These are phyloP conservation scores for Solanum habrochaites DNA, from an alignment of 257 asterid genomes.

Conservation along the genomic window DNA sequence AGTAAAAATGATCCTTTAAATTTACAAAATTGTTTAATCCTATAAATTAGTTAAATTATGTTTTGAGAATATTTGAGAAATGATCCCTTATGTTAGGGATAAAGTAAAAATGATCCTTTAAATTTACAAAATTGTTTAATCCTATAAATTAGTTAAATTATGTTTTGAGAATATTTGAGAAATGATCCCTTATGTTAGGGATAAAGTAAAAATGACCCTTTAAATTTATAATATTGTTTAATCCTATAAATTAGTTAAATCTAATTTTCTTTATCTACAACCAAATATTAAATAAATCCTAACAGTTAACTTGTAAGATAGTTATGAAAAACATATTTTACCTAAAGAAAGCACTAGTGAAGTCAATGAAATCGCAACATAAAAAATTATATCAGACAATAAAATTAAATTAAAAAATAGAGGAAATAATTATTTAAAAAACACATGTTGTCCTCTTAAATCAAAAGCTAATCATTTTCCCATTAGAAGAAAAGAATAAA, in stretches of 20 bases:
- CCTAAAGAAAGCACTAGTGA: background rate
- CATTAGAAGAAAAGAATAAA: background rate
- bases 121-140: too few relatives aligned
- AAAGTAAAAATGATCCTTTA: background rate
- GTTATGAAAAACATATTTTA: background rate
- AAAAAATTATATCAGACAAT: background rate
- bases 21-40: background rate
- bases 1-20: background rate
- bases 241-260: background rate
- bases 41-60: background rate
- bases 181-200: background rate
- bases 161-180: background rate
- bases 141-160: too few relatives aligned
- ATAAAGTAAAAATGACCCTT: background rate
- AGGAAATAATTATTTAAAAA: background rate
- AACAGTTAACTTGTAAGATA: background rate
- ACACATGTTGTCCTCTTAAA: background rate
- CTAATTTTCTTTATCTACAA: background rate
- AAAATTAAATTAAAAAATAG: background rate
- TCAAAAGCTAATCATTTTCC: background rate
- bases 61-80: background rate
- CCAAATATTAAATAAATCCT: background rate
- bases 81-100: background rate
- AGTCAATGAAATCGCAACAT: fast-evolving
- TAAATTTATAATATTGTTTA: background rate